Base-by-base conservation (phyloP, 225 moss, liverwort and hornwort genomes). In the Sphagnum tenellum region DNA sequence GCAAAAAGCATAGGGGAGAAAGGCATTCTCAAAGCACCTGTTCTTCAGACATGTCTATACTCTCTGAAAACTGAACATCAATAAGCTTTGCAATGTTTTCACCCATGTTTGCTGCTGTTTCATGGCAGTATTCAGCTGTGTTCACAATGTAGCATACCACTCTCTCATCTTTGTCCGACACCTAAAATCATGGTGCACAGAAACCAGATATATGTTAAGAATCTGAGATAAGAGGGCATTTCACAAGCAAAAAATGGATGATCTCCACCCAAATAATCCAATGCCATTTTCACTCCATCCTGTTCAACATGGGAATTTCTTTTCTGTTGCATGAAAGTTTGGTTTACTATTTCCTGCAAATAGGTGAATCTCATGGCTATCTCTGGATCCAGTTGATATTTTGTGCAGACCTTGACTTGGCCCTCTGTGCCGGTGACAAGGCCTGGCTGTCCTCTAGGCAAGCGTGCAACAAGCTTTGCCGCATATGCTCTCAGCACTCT, bases 41-140 rank as follows among this genome's bases (percentile, higher is more conserved):
- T 72, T 99, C 98, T 72, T 99, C 98, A 68, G 98, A 93, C 93
- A 99, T 99, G 72, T 99, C 98, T 75, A 99, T 93, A 72, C 93
- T 93, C 74, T 99, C 98, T 66, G 98, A 89, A 72, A 99, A 99
- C 68, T 93, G 98, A 49, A 85, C 86, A 59, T 99, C 98, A n/a
- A 99, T 99, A 44, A 99, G 85, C 78, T 99, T 99, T 9, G 93
- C 87, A 71, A 99, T 93, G 61, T 93, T 99, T 64, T 99, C 98
- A 12, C 90, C 93, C 75, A 99, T 76, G 64, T 93, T 89, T 61
- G 90, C 93, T 65, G 98, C 89, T 82, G 98, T 99, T 77, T 99
- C 98, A 78, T 90, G 90, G 81, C 98, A 99, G 70, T 99, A 99
- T 65, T 99, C 98, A 29, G 98, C 93, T 47, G 98, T 93, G 75